Evolutionary conservation across 352 stramenopile species (phyloP).

Genomic region (Blastocystis hominis): DNA sequence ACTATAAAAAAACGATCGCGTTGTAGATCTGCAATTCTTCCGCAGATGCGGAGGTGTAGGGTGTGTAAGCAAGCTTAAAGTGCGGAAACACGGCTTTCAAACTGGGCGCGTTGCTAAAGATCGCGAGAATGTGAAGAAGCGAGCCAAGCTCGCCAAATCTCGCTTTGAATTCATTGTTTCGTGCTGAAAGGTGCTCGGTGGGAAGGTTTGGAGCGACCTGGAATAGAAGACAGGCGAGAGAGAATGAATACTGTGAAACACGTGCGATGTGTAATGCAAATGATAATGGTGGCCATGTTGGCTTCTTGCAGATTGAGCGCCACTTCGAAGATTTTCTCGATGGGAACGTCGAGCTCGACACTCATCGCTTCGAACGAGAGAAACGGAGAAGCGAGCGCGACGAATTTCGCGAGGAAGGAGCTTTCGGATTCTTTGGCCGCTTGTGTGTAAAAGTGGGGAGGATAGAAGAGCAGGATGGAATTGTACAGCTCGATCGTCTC

Average conservation of each 20-base stretch:
- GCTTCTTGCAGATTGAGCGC: conserved; percentile 21
- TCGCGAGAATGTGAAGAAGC: conserved; percentile 3
- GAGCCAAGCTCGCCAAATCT: conserved; percentile 14
- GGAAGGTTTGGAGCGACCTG: not conserved
- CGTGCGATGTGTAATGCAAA: conserved; percentile 1
- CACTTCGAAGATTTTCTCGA: conserved; percentile 15
- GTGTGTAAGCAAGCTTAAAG: not conserved
- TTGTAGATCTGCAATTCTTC: not conserved
- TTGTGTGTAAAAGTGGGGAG: not conserved
- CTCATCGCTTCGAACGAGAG: conserved; percentile 30
- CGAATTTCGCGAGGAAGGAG: conserved; percentile 1
- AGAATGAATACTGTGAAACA: not conserved
- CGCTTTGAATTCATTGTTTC: not conserved
- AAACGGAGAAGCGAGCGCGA: conserved; percentile 43
- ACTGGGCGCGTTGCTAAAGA: conserved; percentile 45
- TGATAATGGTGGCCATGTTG: conserved; percentile 19
- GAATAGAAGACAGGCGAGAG: not conserved
- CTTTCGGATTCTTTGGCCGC: not conserved
- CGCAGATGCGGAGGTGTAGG: not conserved
- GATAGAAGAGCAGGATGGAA: conserved; percentile 10
- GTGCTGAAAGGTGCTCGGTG: not conserved
- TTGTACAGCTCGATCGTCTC: conserved; percentile 24
- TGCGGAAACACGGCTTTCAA: conserved; percentile 14
- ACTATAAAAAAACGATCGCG: not conserved
- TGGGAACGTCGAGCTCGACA: not conserved